phyloP scores from a whole-genome alignment of 768 basidiomycete genomes.

The Dioszegia crocea region DNA sequence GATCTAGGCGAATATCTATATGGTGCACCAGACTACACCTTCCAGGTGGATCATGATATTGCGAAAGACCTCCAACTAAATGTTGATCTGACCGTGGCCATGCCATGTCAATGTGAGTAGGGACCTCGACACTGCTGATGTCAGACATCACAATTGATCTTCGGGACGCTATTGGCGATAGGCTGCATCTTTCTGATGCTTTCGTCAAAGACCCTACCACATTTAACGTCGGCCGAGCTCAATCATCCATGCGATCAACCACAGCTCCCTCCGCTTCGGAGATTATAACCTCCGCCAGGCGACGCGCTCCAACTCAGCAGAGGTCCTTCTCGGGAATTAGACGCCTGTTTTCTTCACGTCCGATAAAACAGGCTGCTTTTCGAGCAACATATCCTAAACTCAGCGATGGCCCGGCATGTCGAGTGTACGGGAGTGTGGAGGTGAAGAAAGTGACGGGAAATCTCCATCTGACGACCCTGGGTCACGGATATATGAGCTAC shows the following conservation, averaged over 20 bases:
- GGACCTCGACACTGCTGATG: background rate
- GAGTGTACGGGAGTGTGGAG: slow-evolving; percentile 73
- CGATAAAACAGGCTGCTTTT: slow-evolving; percentile 52
- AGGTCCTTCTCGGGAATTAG: slow-evolving; percentile 32
- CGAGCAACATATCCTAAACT: slow-evolving; percentile 69
- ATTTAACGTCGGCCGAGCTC: slow-evolving; percentile 80
- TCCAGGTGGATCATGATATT: slow-evolving; percentile 70
- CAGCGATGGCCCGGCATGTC: slow-evolving; percentile 69
- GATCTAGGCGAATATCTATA: slow-evolving; percentile 87
- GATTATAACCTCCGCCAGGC: slow-evolving; percentile 33
- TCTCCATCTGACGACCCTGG: slow-evolving; percentile 86
- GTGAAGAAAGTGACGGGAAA: slow-evolving; percentile 94
- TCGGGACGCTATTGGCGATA: slow-evolving; percentile 88
- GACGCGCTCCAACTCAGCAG: slow-evolving; percentile 31
- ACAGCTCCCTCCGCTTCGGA: slow-evolving; percentile 37
- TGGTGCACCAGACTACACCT: slow-evolving; percentile 88
- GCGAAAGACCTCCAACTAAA: slow-evolving; percentile 69
- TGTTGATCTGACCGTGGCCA: slow-evolving; percentile 85
- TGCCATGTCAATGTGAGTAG: slow-evolving; percentile 82
- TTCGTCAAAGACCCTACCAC: slow-evolving; percentile 80
- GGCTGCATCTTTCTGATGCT: slow-evolving; percentile 72
- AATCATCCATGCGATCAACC: slow-evolving; percentile 57
- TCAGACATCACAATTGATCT: slow-evolving; percentile 81
- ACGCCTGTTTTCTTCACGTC: slow-evolving; percentile 28
- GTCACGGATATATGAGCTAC: slow-evolving; percentile 84